Evolutionary conservation across 202 grass and related monocot species (phyloP), one percentile per base, ranked within the genome.

Genomic region (Setaria viridis): DNA sequence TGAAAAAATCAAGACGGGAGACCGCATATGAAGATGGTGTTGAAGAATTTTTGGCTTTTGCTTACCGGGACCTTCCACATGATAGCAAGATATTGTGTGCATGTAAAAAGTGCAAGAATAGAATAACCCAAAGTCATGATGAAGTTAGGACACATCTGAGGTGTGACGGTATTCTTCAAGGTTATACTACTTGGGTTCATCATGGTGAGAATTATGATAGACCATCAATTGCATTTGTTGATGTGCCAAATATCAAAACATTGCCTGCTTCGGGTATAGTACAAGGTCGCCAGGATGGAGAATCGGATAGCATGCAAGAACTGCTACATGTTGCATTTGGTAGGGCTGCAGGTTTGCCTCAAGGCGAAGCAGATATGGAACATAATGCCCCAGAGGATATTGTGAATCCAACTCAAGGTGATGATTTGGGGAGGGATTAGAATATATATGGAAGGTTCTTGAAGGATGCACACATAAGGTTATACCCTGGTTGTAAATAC

Each of bases 151-250:
- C 19, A 19, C 37, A 46, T n/a, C 4, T 70, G 11, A 70, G 19
- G 5, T 70, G 67, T 70, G 67, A 70, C 21, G 67, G 67, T 42
- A 43, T 70, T 46, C 39, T 70, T 46, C 9, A 46, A n/a, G 67
- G 39, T n/a, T 70, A 70, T 70, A 46, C 19, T 43, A 1, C 39
- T 5, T 41, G 39, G 66, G 41, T 43, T 69, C 68, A 71, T n/a
- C 68, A 71, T 48, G 43, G 43, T 12, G 68, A 25, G 0, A 25
- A 25, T 25, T 25, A 25, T 25, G 25, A 25, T 0, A 25, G 25
- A 25, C 25, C 25, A 49, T 29, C n/a, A 7, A 30, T 72, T 48
- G 21, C 11, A 72, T 30, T 72, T 72, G 4, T 25, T 72, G 20
- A 72, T 30, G 12, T 49, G 11, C 43, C 43, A 49, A 3, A 25